Percentiles rank a stretch among this genome's conserved stretches.
Evolutionary conservation across 179 eudicot genomes (phyloP).

Genomic region (Sideroxylon spinosum): DNA sequence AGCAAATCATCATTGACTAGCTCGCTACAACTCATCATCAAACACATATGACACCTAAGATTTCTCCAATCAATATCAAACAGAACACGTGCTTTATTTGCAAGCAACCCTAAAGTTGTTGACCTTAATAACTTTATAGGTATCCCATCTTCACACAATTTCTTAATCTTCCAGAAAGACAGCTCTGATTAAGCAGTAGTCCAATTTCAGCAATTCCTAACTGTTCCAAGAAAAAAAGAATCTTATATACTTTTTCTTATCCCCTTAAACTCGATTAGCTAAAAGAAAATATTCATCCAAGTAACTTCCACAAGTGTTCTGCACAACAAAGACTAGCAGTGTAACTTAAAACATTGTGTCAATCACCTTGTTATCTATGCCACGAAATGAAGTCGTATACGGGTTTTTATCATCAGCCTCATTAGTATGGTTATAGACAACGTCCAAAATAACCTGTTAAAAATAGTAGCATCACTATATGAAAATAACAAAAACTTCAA

Average conservation of each 20-base stretch:
- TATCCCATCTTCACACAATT: background rate
- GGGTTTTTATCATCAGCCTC: constrained; percentile 95
- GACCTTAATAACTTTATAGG: background rate
- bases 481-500: constrained; percentile 5
- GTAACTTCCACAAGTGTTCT: background rate
- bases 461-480: constrained; percentile 18
- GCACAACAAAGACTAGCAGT: background rate
- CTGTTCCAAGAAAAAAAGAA: background rate
- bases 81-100: background rate
- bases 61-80: constrained; percentile 2
- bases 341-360: background rate
- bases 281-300: background rate
- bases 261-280: constrained; percentile 6
- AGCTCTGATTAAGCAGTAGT: background rate
- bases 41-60: background rate
- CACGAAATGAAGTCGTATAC: constrained; percentile 93
- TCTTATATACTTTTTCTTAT: too few species aligned
- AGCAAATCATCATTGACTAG: background rate
- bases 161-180: background rate
- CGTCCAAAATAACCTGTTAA: constrained; percentile 94
- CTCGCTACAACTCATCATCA: too few species aligned
- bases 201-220: constrained; percentile 7
- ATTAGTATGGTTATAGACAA: constrained; percentile 96
- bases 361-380: constrained; percentile 93
- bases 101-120: background rate